phyloP scores from a whole-genome alignment of 345 rosid species.

The Combretum micranthum region DNA sequence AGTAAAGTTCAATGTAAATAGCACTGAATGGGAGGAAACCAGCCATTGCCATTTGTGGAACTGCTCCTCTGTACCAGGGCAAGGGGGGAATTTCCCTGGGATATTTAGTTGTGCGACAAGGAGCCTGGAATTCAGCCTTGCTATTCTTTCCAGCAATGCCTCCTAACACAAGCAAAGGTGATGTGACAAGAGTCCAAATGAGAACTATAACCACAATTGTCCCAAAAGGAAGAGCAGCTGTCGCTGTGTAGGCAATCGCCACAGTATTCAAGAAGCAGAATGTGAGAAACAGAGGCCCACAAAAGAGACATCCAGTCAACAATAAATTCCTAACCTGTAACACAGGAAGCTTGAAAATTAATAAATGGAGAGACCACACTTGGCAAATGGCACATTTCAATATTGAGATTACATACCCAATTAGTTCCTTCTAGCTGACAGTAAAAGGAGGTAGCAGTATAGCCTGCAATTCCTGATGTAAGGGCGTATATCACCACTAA shows the following conservation, averaged over 20 bases:
- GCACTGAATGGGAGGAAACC: conserved; percentile 58
- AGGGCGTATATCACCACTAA: conserved; percentile 51
- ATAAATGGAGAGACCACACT: not conserved
- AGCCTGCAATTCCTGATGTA: conserved; percentile 58
- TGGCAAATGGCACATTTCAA: not conserved
- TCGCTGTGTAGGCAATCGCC: conserved; percentile 43
- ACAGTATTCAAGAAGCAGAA: conserved; percentile 53
- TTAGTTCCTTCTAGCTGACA: conserved; percentile 52
- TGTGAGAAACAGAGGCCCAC: conserved; percentile 44
- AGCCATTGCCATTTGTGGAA: conserved; percentile 64
- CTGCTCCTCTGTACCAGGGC: conserved; percentile 44
- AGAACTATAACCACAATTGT: conserved; percentile 47
- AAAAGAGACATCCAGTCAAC: conserved; percentile 43
- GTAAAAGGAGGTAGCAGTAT: conserved; percentile 39
- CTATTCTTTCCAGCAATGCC: conserved; percentile 57
- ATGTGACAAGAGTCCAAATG: conserved; percentile 46
- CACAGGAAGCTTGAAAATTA: conserved; percentile 1
- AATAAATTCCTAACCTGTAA: conserved; percentile 47
- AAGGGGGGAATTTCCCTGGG: conserved; percentile 46
- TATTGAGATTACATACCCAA: conserved; percentile 28
- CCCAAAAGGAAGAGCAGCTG: conserved; percentile 49
- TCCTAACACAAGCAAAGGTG: conserved; percentile 43
- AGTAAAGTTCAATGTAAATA: conserved; percentile 49
- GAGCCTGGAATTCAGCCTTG: conserved; percentile 59
- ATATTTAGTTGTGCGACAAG: conserved; percentile 54